phyloP scores from a whole-genome alignment of 441 rosid species.

The Pelargonium citronellum region DNA sequence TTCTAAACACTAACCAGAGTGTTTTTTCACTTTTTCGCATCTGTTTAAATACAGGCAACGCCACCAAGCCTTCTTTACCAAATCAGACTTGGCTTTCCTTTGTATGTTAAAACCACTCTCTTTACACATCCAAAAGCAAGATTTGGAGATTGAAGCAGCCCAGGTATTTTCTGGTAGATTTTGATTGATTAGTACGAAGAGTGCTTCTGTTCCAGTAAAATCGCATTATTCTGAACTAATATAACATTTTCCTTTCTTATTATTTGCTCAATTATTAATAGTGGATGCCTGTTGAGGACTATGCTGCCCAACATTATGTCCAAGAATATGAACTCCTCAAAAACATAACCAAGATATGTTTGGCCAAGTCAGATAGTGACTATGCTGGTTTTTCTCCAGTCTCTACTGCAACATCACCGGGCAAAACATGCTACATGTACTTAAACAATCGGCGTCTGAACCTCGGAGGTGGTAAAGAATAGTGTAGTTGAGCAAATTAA shows the following conservation, averaged over 20 bases:
- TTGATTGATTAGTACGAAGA: background rate
- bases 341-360: conserved; percentile 40
- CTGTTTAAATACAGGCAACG: conserved; percentile 43
- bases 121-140: conserved; percentile 55
- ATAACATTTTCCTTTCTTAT: background rate
- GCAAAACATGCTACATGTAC: conserved; percentile 24
- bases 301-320: conserved; percentile 39
- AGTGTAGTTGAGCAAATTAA: too few relatives aligned
- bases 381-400: conserved; percentile 58
- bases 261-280: background rate
- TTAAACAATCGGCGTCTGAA: background rate
- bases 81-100: conserved; percentile 70
- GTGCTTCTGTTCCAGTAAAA: background rate
- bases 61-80: conserved; percentile 65
- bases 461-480: background rate
- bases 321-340: conserved; percentile 39
- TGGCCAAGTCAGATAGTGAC: conserved; percentile 39
- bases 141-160: conserved; percentile 69
- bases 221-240: background rate
- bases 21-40: background rate
- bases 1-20: background rate
- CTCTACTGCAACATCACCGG: conserved; percentile 33
- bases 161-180: conserved; percentile 37
- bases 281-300: conserved; percentile 1
- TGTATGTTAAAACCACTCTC: conserved; percentile 75